Evolutionary conservation across 805 yeast species (phyloP), one percentile per base, ranked within the genome.

Genomic region (Saturnispora besseyi): DNA sequence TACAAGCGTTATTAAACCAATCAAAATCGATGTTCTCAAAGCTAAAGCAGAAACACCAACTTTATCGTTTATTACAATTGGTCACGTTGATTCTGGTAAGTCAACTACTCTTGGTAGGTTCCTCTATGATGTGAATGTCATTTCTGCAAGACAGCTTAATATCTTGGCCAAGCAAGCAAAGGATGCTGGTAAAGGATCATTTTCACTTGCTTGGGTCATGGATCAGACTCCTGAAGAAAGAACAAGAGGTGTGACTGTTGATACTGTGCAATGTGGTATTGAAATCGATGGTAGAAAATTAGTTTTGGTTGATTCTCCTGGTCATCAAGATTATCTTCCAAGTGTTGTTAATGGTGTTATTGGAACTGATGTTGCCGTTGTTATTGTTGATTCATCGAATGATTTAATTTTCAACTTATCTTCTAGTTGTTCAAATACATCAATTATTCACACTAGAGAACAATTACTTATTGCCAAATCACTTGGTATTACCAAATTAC

Each of bases 51-150:
- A 55, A 48, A 81, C 80, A 56, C 84, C 86, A 2, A 75, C 71
- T 49, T 66, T 81, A 45, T 77, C 84, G n/a, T 84, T 84, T 58
- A 89, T 85, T 32, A 88, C 86, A 4, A 83, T 86, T 56, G 93
- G 95, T 10, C 95, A 86, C 63, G 91, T 86, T 6, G 95, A 86
- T 64, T 87, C 91, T 0, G 95, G 95, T 13, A 86, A 86, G 59
- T 82, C 89, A 2, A 86, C 95, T 1, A 70, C 86, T 46, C 78
- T 85, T 77, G 95, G 95, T 6, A 66, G 93, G 44, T 62, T 86
- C 36, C 63, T 86, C 38, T 80, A 77, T 52, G 91, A 85, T 57
- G 63, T 77, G 28, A 84, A 84, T 7, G 79, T 80, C 2, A 80
- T 86, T 5, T 84, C 82, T 57, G 74, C 80, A 34, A 78, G 79